Base-by-base conservation (phyloP, 805 yeast genomes). In the Scheffersomyces lignosus region DNA sequence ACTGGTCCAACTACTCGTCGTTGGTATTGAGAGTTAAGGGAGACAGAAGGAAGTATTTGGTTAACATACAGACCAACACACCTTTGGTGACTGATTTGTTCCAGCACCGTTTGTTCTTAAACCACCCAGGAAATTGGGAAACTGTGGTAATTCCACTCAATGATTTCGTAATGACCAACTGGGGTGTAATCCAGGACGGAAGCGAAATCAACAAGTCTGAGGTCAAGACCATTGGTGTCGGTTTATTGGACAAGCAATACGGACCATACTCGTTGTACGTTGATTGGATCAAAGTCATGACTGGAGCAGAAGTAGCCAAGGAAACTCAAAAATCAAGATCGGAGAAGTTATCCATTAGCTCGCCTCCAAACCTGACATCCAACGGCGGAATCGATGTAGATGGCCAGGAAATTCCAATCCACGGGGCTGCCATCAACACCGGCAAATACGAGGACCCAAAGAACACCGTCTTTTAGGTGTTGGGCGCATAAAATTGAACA, bases 101-200 rank as follows among this genome's bases (percentile, higher is more conserved):
- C 60, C 96, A 87, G 60, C 95, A 87, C 58, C 62, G 96, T 15
- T 66, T 87, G 44, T 87, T 85, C 49, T 62, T 84, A 45, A 77
- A 78, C 47, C 75, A 69, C 27, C 87, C 87, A 4, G 87, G 88
- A 2, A 70, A 78, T 43, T 87, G 95, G 95, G 93, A 87, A 55
- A 83, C 88, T 1, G 88, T 87, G 10, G 77, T 82, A 18, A 80
- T 87, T 23, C 88, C 93, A 30, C 65, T 87, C 34, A 75, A 79
- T 46, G 89, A 83, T 53, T 86, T 87, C 60, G 89, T 87, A 34
- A 71, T 87, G 60, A 87, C 95, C 15, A 86, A 85, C 56, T 80
- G 85, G 71, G 96, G 96, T n/a, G 71, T 66, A 3, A 70, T 70
- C 34, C 73, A 69, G 52, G 73, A 68, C 41, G 73, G 71, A n/a